Percentiles rank a stretch among this genome's conserved stretches.
Conservation (phyloP, 441 rosid genomes). For the Hura crepitans region DNA sequence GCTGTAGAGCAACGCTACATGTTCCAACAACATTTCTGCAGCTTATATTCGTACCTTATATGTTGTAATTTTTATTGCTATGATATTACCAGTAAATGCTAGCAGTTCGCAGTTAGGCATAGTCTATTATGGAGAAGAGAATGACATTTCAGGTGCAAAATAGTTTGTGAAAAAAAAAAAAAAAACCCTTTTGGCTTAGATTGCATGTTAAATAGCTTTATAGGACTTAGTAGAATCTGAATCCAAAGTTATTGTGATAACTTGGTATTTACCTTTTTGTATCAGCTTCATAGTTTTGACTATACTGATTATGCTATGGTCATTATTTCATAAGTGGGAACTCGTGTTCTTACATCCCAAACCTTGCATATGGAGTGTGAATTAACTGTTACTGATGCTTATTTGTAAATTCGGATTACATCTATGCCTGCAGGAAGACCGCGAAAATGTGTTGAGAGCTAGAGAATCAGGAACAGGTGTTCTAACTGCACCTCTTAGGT, state of each 20-base stretch:
- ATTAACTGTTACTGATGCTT: constrained; percentile 4
- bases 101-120: no score
- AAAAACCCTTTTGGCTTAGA: no score
- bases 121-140: no score
- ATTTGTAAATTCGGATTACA: constrained; percentile 11
- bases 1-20: neutral
- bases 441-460: constrained; percentile 82
- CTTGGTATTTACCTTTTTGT: neutral
- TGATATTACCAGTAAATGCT: no score
- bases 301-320: no score
- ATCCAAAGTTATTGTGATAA: neutral
- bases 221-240: neutral
- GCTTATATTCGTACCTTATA: no score
- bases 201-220: neutral
- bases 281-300: neutral
- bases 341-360: no score
- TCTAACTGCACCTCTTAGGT: constrained; percentile 79
- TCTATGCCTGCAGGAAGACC: constrained; percentile 61
- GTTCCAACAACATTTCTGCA: neutral
- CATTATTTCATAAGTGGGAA: no score
- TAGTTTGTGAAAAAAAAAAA: no score
- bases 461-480: constrained; percentile 91
- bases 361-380: neutral
- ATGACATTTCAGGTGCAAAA: no score
- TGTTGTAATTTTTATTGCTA: no score